Percentiles rank a stretch among this genome's conserved stretches.
These are phyloP conservation scores for Albophoma yamanashiensis DNA, from an alignment of 2,329 filamentous ascomycete species.

Conservation along the genomic window DNA sequence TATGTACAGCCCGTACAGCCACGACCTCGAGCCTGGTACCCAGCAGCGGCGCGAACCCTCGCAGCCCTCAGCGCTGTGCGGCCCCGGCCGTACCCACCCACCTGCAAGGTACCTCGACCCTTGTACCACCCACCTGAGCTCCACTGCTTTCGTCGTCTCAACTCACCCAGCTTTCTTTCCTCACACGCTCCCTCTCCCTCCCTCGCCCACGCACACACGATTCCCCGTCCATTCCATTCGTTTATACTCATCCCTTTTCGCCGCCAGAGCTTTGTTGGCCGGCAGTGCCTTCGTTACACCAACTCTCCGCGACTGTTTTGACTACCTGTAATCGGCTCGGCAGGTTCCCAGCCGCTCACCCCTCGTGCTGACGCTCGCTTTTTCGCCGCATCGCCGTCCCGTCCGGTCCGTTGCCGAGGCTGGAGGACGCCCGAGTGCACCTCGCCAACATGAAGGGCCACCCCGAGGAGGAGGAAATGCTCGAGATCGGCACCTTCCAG, in stretches of 20 bases:
- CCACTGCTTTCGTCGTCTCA: background rate
- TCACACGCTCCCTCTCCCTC: background rate
- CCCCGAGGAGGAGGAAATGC: slow-evolving; percentile 21
- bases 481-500: slow-evolving; percentile 20
- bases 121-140: background rate
- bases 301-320: background rate
- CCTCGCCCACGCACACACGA: background rate
- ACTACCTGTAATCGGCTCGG: background rate
- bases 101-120: background rate
- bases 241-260: background rate
- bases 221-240: background rate
- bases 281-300: background rate
- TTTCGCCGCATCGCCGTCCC: background rate
- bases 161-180: background rate
- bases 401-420: background rate
- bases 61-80: background rate
- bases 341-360: background rate
- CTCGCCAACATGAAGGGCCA: slow-evolving; percentile 16
- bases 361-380: background rate
- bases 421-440: background rate
- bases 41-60: background rate
- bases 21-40: background rate
- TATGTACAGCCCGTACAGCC: background rate
- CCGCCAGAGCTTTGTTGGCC: background rate
- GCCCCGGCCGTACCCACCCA: background rate